Conservation (phyloP, 2,329 filamentous ascomycete genomes). For the Fusarium vanettenii region DNA sequence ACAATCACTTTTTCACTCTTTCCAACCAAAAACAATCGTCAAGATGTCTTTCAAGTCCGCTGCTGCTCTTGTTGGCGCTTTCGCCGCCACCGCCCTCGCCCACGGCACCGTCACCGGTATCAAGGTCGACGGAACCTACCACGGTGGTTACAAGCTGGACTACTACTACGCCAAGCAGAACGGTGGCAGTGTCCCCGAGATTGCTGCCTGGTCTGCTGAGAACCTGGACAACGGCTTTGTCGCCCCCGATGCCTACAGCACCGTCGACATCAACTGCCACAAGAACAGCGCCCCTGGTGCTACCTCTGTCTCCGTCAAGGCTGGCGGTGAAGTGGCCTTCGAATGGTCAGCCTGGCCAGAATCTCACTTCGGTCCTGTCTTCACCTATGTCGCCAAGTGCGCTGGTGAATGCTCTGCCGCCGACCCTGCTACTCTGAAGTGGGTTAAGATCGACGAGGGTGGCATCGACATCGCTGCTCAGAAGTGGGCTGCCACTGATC, state of each 20-base stretch:
- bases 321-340: conserved; percentile 55
- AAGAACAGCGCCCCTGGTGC: conserved; percentile 50
- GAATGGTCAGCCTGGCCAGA: conserved; percentile 56
- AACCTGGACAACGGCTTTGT: conserved; percentile 65
- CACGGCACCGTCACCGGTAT: conserved; percentile 41
- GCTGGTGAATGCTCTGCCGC: conserved; percentile 62
- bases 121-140: conserved; percentile 36
- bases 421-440: conserved; percentile 65
- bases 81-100: conserved; percentile 36
- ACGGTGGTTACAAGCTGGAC: conserved; percentile 30
- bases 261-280: conserved; percentile 61
- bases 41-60: conserved; percentile 39
- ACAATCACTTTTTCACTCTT: background rate
- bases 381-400: conserved; percentile 73
- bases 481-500: conserved; percentile 51
- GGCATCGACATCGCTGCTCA: conserved; percentile 55
- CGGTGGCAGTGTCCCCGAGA: conserved; percentile 23
- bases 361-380: conserved; percentile 67
- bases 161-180: conserved; percentile 41
- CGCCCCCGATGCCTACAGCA: conserved; percentile 52
- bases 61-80: conserved; percentile 34
- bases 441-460: conserved; percentile 74
- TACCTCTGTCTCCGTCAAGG: conserved; percentile 51
- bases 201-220: conserved; percentile 55
- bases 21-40: background rate